These are phyloP conservation scores for Magnaporthiopsis rhizophila DNA, from an alignment of 2,329 filamentous ascomycete genomes.

Conservation along the genomic window DNA sequence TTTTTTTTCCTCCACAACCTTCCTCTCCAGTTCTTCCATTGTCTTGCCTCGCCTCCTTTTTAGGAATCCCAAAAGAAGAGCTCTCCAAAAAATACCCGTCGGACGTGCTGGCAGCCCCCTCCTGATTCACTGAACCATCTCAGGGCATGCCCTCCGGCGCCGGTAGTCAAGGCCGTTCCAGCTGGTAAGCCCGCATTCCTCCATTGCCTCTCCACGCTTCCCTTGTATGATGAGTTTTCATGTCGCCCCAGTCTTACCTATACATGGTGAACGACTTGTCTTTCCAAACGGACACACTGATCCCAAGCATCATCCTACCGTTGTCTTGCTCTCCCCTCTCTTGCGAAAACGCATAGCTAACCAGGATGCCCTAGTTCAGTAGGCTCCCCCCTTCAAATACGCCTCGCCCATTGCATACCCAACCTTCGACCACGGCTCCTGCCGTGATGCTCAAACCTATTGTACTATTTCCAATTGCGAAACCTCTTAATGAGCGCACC, in stretches of 20 bases:
- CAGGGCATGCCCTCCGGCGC: neutral
- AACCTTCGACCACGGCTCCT: slow-evolving; percentile 10
- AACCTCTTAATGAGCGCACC: slow-evolving; percentile 20
- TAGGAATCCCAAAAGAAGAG: neutral
- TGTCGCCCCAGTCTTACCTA: slow-evolving; percentile 53
- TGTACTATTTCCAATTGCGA: slow-evolving; percentile 38
- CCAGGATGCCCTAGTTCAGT: neutral
- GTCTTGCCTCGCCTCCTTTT: neutral
- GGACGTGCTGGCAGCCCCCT: neutral
- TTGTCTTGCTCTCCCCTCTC: slow-evolving; percentile 4
- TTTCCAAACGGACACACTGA: slow-evolving; percentile 43
- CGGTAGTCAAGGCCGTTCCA: neutral
- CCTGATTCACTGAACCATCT: neutral
- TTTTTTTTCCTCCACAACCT: neutral
- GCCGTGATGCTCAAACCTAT: slow-evolving; percentile 31
- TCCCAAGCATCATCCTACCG: slow-evolving; percentile 11
- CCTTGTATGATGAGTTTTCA: slow-evolving; percentile 43
- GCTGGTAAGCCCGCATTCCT: neutral
- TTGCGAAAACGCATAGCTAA: neutral
- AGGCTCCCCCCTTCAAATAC: slow-evolving; percentile 14
- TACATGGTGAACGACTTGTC: slow-evolving; percentile 49
- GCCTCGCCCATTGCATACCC: neutral
- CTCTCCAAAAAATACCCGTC: neutral
- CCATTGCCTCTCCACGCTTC: slow-evolving; percentile 9
- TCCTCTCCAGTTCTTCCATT: neutral